Base-by-base conservation (phyloP, 2,329 filamentous ascomycete species). In the Colletotrichum echinochloae region DNA sequence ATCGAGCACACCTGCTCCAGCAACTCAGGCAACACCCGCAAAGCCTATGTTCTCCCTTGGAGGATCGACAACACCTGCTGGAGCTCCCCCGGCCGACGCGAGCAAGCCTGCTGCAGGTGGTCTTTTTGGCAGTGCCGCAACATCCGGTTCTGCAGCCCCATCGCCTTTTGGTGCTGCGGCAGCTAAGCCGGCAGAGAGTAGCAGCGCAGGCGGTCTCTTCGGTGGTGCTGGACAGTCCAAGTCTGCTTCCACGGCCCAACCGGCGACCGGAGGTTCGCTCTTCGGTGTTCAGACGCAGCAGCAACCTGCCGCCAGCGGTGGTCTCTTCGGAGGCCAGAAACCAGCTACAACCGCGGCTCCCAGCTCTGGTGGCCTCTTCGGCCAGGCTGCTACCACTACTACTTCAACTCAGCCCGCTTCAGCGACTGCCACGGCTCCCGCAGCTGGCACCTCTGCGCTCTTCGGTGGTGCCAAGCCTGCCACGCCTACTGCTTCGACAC, bases 11-110 rank as follows among this genome's bases (percentile, higher is more conserved):
- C 75, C 30, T 65, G 56, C 52, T 37, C 20, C 78, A 35, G 73
- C 75, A 28, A 66, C 75, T 30, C 74, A 79, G 55, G 77, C 81
- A 26, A 85, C 83, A 26, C 83, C 83, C 35, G 81, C 82, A n/a
- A 88, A 88, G 77, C 83, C 85, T 20, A 70, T 81, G 63, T 83
- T 87, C 65, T 74, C 78, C n/a, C 74, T 87, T 41, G 80, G 81
- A 64, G 80, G 81, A 63, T 88, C 87, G 23, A 88, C 86, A 2
- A 88, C 87, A 44, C 86, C 87, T 20, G 86, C 87, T 28, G 87
- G 87, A 44, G 83, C 84, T n/a, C 87, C 87, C 65, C 86, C 86
- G 0, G 75, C 80, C 6, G 81, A 80, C 64, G 73, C 74, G 46
- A 63, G 65, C 35, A 79, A 81, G 70, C 68, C 78, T 44, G 74